Base-by-base conservation (phyloP, 2,329 filamentous ascomycete genomes). In the Exophiala lecanii-corni region DNA sequence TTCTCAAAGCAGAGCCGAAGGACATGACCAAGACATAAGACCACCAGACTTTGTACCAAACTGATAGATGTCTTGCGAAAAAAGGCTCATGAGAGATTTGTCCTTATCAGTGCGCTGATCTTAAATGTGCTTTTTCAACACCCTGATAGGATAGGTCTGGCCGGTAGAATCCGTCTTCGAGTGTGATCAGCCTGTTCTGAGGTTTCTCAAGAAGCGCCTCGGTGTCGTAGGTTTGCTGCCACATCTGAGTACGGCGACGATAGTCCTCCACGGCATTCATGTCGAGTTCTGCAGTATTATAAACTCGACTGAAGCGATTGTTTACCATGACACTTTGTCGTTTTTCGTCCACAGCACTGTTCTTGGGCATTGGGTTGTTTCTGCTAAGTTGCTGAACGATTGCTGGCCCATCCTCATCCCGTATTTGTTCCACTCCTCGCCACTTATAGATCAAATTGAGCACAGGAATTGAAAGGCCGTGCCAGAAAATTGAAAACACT, bases 401-500 rank as follows among this genome's bases (percentile, higher is more conserved):
- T 1, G 63, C 58, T 2, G 61, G 63, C 1, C 48, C 51, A 7
- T 44, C 36, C 13, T 62, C 55, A 40, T 66, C 63, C 17, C 51
- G 47, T 19, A 67, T 55, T 2, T 44, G 53, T 3, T 54, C 52
- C 6, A 67, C 60, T 10, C 41, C 41, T 2, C 36, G 36, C 18
- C 53, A 47, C 36, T 51, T 57, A 46, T 65, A 64, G 31, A 65
- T 48, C 6, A 51, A 35, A 45, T 62, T 60, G 15, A 67, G 57
- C 2, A 56, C 42, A 0, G 65, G 65, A 15, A 67, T 60, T 2
- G 64, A 66, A 9, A 67, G 48, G 7, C 64, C 64, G 46, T 68
- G 65, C n/a, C 63, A 50, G 9, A 67, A 45, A 20, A 66, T 62
- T 1, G 62, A 65, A 49, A 65, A 65, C 16, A 70, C 52, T 0